Evolutionary conservation across 2,329 filamentous ascomycete species (phyloP).

Genomic region (Blastomyces silverae): DNA sequence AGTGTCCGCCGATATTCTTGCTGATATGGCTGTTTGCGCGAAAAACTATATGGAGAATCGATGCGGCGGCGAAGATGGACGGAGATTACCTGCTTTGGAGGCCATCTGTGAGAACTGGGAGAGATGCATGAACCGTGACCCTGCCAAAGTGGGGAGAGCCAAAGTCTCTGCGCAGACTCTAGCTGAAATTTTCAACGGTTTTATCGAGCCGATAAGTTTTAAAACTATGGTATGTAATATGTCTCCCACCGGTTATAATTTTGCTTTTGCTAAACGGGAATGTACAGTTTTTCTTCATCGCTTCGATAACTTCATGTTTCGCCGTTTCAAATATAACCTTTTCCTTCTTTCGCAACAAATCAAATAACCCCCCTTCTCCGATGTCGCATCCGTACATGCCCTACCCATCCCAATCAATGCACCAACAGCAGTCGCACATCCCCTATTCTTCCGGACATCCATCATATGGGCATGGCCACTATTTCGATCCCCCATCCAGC

Average conservation of each 20-base stretch:
- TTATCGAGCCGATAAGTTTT: slow-evolving; percentile 82
- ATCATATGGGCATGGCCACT: slow-evolving; percentile 23
- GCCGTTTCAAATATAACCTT: slow-evolving; percentile 56
- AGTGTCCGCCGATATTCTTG: slow-evolving; percentile 61
- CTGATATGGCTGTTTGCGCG: slow-evolving; percentile 66
- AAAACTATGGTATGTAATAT: slow-evolving; percentile 60
- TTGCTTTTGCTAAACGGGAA: neutral
- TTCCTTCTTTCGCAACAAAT: slow-evolving; percentile 47
- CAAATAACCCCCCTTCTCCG: slow-evolving; percentile 30
- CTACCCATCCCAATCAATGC: slow-evolving; percentile 24
- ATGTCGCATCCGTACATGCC: slow-evolving; percentile 22
- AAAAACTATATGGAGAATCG: slow-evolving; percentile 68
- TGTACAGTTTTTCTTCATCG: slow-evolving; percentile 35
- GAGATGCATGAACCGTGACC: slow-evolving; percentile 78
- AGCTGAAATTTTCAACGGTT: slow-evolving; percentile 87
- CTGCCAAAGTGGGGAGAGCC: slow-evolving; percentile 67
- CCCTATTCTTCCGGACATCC: slow-evolving; percentile 27
- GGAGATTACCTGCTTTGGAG: slow-evolving; percentile 64
- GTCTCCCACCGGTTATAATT: neutral
- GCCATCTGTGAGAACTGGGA: slow-evolving; percentile 72
- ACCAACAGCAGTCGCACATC: slow-evolving; percentile 26
- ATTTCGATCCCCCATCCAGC: slow-evolving; percentile 7
- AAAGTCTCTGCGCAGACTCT: slow-evolving; percentile 80
- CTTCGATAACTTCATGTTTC: slow-evolving; percentile 44
- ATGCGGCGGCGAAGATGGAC: slow-evolving; percentile 55